Evolutionary conservation across 139 green algal genomes (phyloP).

Genomic region (Chlorella vulgaris): DNA sequence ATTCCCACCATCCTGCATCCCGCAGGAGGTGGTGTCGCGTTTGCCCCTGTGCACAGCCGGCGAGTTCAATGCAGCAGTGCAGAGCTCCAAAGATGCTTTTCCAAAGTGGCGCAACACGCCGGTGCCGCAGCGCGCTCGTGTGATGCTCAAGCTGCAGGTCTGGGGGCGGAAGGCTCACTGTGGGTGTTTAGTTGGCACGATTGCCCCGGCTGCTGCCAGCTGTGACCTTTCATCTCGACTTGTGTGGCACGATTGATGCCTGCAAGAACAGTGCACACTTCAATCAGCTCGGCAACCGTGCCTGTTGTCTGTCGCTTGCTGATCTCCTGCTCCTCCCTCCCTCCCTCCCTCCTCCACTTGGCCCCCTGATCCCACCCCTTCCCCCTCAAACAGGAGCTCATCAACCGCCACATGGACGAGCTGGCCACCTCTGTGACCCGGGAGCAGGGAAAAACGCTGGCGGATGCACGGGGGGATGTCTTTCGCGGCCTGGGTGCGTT

Average conservation of each 20-base stretch:
- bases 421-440: constrained; percentile 83
- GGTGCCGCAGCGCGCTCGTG: constrained; percentile 71
- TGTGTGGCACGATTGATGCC: too few species aligned
- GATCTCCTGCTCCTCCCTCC: not conserved
- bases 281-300: too few species aligned
- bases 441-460: constrained; percentile 97
- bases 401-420: constrained; percentile 89
- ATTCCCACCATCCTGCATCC: too few species aligned
- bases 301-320: too few species aligned
- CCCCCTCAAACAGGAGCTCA: constrained; percentile 62
- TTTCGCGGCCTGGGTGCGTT: constrained; percentile 88
- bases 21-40: constrained; percentile 83
- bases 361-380: not conserved
- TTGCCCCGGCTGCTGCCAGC: too few species aligned
- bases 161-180: not conserved
- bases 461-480: constrained; percentile 91
- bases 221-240: too few species aligned
- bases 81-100: constrained; percentile 81
- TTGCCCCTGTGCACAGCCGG: constrained; percentile 76
- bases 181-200: too few species aligned
- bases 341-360: not conserved
- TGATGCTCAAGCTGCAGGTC: constrained; percentile 94
- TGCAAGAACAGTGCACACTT: too few species aligned
- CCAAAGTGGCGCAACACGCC: constrained; percentile 80
- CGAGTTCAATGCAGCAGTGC: constrained; percentile 92